These are phyloP conservation scores for Parmales sp. DNA, from an alignment of 108 stramenopile species.

Conservation along the genomic window DNA sequence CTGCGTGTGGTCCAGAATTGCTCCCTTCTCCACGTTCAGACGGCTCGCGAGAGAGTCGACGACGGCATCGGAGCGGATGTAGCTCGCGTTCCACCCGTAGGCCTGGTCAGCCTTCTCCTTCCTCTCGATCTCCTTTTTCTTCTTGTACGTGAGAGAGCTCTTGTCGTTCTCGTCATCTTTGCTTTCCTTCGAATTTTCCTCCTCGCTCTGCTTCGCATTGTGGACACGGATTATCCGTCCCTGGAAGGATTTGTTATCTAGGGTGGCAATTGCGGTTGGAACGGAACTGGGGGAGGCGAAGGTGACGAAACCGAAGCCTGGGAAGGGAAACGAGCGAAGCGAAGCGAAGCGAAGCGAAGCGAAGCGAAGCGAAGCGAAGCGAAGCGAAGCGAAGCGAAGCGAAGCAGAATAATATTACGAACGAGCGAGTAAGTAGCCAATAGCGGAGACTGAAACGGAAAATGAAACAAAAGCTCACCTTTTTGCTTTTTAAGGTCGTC, in stretches of 20 bases:
- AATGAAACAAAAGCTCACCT: no score
- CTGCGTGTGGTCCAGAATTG: conserved; percentile 81
- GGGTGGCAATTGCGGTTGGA: conserved; percentile 36
- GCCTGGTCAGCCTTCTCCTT: conserved; percentile 60
- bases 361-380: no score
- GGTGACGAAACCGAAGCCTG: conserved; percentile 86
- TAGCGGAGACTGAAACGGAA: no score
- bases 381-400: no score
- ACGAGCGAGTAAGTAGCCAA: no score
- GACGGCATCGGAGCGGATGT: conserved; percentile 87
- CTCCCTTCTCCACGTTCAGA: conserved; percentile 74
- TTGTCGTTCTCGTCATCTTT: conserved; percentile 16
- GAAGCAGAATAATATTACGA: no score
- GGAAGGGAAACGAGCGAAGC: no score
- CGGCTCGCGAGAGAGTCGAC: conserved; percentile 82
- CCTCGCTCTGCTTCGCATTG: conserved; percentile 36
- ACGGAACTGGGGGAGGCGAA: conserved; percentile 50
- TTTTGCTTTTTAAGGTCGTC: conserved; percentile 78
- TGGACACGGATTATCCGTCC: conserved; percentile 76
- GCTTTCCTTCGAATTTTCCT: conserved; percentile 2
- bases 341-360: no score
- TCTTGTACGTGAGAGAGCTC: conserved; percentile 84
- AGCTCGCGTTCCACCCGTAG: conserved; percentile 54
- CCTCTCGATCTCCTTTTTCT: conserved; percentile 68
- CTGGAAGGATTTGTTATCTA: conserved; percentile 71